Evolutionary conservation across 257 asterid genomes (phyloP).

Genomic region (Parsonsia alboflavescens): DNA sequence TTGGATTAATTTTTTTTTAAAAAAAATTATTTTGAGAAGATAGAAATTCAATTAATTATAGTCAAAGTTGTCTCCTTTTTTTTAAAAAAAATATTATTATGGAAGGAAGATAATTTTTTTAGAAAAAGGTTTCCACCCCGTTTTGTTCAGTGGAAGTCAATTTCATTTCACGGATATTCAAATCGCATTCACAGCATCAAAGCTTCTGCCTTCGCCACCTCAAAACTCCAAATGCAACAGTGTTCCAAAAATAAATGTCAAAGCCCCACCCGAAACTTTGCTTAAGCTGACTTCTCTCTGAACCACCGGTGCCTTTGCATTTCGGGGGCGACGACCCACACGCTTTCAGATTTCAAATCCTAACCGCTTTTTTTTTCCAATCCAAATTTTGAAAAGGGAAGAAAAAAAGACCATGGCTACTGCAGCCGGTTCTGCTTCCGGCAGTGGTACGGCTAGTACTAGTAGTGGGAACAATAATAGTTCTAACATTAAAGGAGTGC

Average conservation of each 20-base stretch:
- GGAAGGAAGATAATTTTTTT: no score
- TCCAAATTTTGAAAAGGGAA: background rate
- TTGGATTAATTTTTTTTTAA: no score
- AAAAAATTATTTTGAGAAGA: no score
- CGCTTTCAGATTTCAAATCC: background rate
- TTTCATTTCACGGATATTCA: conserved; percentile 8
- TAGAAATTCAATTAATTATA: no score
- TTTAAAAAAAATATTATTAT: no score
- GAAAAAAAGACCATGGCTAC: background rate
- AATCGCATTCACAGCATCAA: background rate
- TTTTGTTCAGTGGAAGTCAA: background rate
- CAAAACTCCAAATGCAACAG: background rate
- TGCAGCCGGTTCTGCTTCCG: background rate
- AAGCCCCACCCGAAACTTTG: background rate
- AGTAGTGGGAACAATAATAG: conserved; percentile 1
- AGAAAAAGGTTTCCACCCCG: no score
- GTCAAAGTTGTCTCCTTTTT: no score
- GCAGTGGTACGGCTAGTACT: conserved; percentile 2
- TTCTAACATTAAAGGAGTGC: conserved; percentile 39
- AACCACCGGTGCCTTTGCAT: background rate
- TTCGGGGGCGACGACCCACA: background rate
- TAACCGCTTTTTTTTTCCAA: background rate
- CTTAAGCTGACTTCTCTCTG: background rate
- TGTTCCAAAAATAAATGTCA: background rate
- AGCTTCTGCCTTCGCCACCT: background rate